Conservation (phyloP, 176 grass and related monocot species). For the Zoysia pacifica region DNA sequence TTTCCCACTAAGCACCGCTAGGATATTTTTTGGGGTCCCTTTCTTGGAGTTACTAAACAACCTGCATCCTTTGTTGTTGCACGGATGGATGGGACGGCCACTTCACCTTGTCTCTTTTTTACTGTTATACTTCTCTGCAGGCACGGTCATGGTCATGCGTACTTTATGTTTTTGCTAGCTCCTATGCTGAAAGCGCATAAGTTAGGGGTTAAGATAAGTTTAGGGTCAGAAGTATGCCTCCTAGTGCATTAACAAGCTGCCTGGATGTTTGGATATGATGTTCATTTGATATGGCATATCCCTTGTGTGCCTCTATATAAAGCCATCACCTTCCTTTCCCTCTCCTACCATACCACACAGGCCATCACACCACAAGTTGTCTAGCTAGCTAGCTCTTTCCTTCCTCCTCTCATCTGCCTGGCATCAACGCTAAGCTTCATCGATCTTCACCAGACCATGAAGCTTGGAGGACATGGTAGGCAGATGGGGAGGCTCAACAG, state of each 20-base stretch:
- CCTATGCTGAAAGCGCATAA: conserved; percentile 48
- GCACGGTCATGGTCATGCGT: conserved; percentile 36
- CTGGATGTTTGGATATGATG: conserved; percentile 57
- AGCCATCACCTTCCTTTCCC: conserved; percentile 24
- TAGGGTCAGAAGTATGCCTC: conserved; percentile 55
- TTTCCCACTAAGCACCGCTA: conserved; percentile 38
- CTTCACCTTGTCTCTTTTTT: conserved; percentile 57
- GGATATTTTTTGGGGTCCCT: conserved; percentile 43
- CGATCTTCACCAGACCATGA: conserved; percentile 38
- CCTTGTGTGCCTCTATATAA: conserved; percentile 53
- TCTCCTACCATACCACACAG: conserved; percentile 15
- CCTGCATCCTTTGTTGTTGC: conserved; percentile 41
- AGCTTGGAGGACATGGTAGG: conserved; percentile 52
- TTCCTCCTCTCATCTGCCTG: conserved; percentile 17
- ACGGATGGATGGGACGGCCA: conserved; percentile 46
- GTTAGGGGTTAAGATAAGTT: conserved; percentile 44
- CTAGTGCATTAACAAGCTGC: conserved; percentile 53
- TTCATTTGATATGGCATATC: conserved; percentile 52
- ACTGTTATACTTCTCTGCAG: conserved; percentile 35
- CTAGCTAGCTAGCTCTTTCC: not conserved
- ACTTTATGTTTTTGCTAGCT: conserved; percentile 56
- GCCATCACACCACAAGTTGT: conserved; percentile 16
- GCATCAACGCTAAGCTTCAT: conserved; percentile 16
- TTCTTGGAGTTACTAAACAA: conserved; percentile 58
- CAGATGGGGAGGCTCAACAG: conserved; percentile 57